Conservation (phyloP, 139 green algal genomes). For the Chlorokybus atmophyticus region DNA sequence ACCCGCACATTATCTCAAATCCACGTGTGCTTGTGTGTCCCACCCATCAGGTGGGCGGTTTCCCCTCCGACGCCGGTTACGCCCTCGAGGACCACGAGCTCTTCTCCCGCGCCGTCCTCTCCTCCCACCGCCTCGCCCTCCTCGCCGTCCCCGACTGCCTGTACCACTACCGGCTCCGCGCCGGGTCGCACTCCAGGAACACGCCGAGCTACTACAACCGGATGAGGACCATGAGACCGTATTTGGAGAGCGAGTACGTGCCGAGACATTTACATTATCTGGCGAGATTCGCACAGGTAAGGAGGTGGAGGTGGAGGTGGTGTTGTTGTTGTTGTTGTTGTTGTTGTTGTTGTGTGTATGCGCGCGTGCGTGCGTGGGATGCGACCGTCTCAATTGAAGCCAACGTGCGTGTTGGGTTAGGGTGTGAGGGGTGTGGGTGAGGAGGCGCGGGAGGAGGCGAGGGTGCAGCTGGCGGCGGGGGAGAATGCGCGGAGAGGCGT, state of each 20-base stretch:
- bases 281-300: conserved; percentile 8
- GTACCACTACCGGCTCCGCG: conserved; percentile 24
- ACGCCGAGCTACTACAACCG: conserved; percentile 14
- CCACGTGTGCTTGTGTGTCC: too few species aligned
- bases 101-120: conserved; percentile 16
- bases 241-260: conserved; percentile 14
- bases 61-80: conserved; percentile 23
- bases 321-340: too few species aligned
- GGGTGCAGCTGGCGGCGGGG: too few species aligned
- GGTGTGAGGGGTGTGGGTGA: too few species aligned
- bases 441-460: too few species aligned
- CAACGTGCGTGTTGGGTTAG: too few species aligned
- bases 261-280: conserved; percentile 14
- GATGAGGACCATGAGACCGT: conserved; percentile 22
- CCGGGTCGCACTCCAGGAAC: conserved; percentile 10
- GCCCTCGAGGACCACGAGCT: conserved; percentile 26
- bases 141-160: conserved; percentile 10
- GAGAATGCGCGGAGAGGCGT: too few species aligned
- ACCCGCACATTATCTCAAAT: too few species aligned
- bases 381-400: too few species aligned
- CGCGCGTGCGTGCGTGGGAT: too few species aligned
- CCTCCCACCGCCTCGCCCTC: conserved; percentile 5
- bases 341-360: too few species aligned
- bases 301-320: not conserved
- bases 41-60: conserved; percentile 13